These are phyloP conservation scores for Lophiostoma macrostomum DNA, from an alignment of 495 filamentous ascomycete species.

Conservation along the genomic window DNA sequence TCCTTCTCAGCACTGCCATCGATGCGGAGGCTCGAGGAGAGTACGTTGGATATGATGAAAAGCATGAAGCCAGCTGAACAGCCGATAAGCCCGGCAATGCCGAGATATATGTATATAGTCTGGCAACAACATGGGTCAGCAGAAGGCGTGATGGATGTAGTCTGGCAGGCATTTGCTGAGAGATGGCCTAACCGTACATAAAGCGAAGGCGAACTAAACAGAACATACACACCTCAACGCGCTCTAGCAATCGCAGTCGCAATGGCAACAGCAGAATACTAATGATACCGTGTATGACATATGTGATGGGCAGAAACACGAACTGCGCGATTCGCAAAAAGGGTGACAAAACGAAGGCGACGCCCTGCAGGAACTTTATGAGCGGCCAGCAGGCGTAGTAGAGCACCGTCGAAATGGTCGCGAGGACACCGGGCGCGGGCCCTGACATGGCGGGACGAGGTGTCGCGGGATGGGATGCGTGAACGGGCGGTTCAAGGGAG, in stretches of 20 bases:
- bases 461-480: not conserved
- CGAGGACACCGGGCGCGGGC: too few relatives aligned
- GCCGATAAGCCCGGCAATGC: slow-evolving; percentile 58
- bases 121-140: too few relatives aligned
- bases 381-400: slow-evolving; percentile 44
- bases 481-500: too few relatives aligned
- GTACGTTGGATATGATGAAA: slow-evolving; percentile 44
- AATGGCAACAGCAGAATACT: slow-evolving; percentile 36
- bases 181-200: too few relatives aligned
- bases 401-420: slow-evolving; percentile 32
- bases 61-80: slow-evolving; percentile 50
- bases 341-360: slow-evolving; percentile 39
- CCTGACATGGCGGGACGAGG: slow-evolving; percentile 21
- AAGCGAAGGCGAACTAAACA: not conserved
- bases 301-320: slow-evolving; percentile 38
- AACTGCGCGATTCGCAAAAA: slow-evolving; percentile 41
- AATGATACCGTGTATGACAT: slow-evolving; percentile 35
- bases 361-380: slow-evolving; percentile 36
- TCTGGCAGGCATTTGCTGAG: too few relatives aligned
- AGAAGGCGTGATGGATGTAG: too few relatives aligned
- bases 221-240: slow-evolving; percentile 58
- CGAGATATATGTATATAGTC: slow-evolving; percentile 65
- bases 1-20: slow-evolving; percentile 11
- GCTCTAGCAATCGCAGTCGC: slow-evolving; percentile 49
- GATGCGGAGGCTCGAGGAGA: slow-evolving; percentile 42